Conservation (phyloP, 768 basidiomycete species). For the Leucogyrophana mollusca region DNA sequence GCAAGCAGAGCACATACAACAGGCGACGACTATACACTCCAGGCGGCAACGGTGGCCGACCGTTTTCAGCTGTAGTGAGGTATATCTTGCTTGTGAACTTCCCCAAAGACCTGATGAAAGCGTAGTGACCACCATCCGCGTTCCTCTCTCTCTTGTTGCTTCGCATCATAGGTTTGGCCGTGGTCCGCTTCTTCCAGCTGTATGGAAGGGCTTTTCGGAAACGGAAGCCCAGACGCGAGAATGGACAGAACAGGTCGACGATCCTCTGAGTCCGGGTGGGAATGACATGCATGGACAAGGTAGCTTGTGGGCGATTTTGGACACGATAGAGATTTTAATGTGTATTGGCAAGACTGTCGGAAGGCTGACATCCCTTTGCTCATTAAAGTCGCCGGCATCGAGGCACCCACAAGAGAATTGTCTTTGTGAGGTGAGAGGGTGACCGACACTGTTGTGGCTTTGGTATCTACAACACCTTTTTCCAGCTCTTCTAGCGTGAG, state of each 20-base stretch:
- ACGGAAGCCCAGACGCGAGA: constrained; percentile 46
- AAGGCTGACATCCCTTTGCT: constrained; percentile 53
- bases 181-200: constrained; percentile 41
- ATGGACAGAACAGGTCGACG: constrained; percentile 37
- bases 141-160: constrained; percentile 59
- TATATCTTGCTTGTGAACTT: constrained; percentile 40
- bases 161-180: constrained; percentile 21
- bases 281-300: constrained; percentile 24
- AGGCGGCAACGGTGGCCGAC: too few species aligned
- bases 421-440: constrained; percentile 22
- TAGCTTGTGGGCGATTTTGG: constrained; percentile 24
- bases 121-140: constrained; percentile 73
- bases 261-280: constrained; percentile 28
- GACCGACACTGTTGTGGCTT: constrained; percentile 31
- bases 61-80: not conserved
- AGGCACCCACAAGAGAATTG: not conserved
- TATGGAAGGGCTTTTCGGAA: constrained; percentile 74
- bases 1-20: too few species aligned
- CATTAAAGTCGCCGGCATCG: constrained; percentile 7
- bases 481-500: constrained; percentile 39
- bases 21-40: too few species aligned
- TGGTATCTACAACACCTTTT: constrained; percentile 33
- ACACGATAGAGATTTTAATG: constrained; percentile 42
- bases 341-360: constrained; percentile 48
- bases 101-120: constrained; percentile 61